Conservation (phyloP, 441 rosid genomes). For the Breynia disticha region DNA sequence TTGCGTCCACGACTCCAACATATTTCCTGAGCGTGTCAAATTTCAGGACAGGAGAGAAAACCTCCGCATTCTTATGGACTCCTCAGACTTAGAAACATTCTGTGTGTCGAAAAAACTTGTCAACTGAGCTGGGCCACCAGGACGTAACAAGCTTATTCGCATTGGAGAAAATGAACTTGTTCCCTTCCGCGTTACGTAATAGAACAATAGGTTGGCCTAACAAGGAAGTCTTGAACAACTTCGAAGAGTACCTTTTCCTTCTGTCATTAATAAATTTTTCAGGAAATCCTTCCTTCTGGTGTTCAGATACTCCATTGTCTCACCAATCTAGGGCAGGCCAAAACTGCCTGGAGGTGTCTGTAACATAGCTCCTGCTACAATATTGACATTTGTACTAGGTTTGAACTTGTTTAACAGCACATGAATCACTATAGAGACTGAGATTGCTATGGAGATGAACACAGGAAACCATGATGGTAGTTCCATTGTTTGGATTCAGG, state of each 20-base stretch:
- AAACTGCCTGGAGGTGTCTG: slow-evolving; percentile 11
- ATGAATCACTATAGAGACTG: slow-evolving; percentile 1
- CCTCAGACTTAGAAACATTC: slow-evolving; percentile 10
- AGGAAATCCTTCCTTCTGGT: slow-evolving; percentile 7
- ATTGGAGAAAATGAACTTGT: slow-evolving; percentile 19
- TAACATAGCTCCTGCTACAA: not conserved
- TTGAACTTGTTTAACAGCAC: not conserved
- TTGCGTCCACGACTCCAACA: slow-evolving; percentile 20
- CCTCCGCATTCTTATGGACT: slow-evolving; percentile 15
- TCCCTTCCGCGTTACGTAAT: slow-evolving; percentile 14
- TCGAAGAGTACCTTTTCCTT: slow-evolving; percentile 3
- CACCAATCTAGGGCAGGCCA: slow-evolving; percentile 13
- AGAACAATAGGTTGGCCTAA: slow-evolving; percentile 12
- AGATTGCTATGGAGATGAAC: not conserved
- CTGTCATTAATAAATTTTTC: slow-evolving; percentile 18
- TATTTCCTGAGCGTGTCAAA: slow-evolving; percentile 27
- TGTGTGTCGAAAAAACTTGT: slow-evolving; percentile 9
- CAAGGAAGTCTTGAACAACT: slow-evolving; percentile 13
- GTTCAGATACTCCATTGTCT: slow-evolving; percentile 12
- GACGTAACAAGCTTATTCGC: slow-evolving; percentile 15
- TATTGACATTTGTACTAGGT: not conserved
- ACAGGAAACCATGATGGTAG: not conserved
- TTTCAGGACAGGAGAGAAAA: slow-evolving; percentile 20
- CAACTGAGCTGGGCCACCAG: slow-evolving; percentile 14
- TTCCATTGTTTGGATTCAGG: not conserved